phyloP scores from a whole-genome alignment of 2,329 filamentous ascomycete species.

The Colletotrichum sp. region DNA sequence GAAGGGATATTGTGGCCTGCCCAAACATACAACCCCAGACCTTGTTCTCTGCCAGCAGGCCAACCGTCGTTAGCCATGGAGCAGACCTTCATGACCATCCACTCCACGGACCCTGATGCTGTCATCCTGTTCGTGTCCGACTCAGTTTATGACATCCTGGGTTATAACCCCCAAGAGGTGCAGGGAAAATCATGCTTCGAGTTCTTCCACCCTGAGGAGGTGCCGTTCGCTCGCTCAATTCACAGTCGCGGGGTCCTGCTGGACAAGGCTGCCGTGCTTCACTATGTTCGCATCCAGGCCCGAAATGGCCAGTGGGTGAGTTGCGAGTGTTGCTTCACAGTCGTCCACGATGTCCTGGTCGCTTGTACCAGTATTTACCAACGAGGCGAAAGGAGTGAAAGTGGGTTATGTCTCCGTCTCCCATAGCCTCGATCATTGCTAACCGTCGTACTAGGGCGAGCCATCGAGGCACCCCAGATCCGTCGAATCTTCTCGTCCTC shows the following conservation, averaged over 20 bases:
- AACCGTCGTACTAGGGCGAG: conserved; percentile 58
- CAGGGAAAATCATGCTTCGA: conserved; percentile 80
- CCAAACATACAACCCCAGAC: conserved; percentile 1
- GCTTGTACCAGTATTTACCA: conserved; percentile 82
- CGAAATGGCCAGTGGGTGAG: conserved; percentile 74
- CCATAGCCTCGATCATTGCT: neutral
- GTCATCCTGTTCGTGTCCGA: conserved; percentile 84
- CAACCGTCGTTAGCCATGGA: conserved; percentile 60
- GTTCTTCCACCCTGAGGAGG: conserved; percentile 83
- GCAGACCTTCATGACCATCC: conserved; percentile 90
- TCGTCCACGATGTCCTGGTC: conserved; percentile 87
- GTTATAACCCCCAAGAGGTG: conserved; percentile 78
- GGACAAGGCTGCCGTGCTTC: conserved; percentile 84
- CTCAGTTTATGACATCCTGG: conserved; percentile 82
- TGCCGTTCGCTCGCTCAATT: conserved; percentile 73
- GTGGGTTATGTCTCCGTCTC: conserved; percentile 52
- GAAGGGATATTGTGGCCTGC: neutral
- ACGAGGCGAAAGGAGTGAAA: conserved; percentile 70
- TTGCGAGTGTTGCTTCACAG: conserved; percentile 88
- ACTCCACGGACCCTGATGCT: conserved; percentile 75
- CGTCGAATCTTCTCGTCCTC: conserved; percentile 82
- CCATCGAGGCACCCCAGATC: conserved; percentile 77
- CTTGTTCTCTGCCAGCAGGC: neutral
- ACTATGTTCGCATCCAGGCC: conserved; percentile 76
- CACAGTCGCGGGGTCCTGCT: conserved; percentile 76